Evolutionary conservation across 2,329 filamentous ascomycete species (phyloP), one percentile per base, ranked within the genome.

Genomic region (Arthrobotrys entomopaga): DNA sequence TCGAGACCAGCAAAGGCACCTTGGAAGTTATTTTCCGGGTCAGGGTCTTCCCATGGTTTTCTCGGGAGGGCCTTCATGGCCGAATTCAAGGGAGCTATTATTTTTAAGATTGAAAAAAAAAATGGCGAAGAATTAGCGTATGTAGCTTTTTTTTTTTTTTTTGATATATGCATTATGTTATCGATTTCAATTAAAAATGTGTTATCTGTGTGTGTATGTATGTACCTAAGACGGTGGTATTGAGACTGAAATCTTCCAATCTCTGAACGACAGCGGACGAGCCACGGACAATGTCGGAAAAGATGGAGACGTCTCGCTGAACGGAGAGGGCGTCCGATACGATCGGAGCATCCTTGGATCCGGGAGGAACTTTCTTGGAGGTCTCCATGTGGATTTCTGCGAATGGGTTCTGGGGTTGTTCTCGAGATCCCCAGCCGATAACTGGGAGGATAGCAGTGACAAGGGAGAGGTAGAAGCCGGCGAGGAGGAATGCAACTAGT

Each of bases 11-110:
- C 87, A 80, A 97, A 97, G 0, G 90, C 92, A 34, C 88, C 82
- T 13, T 73, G 65, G 13, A 74, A 42, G 22, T 77, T 61, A 26
- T 77, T 76, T 0, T 69, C 95, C 94, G 77, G 97, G 60, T 85
- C 82, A 0, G 90, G 87, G 76, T 93, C 85, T 78, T 91, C 91
- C 92, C 92, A 96, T 0, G 93, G 93, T 81, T 97, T 98, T 60
- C 90, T 86, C 0, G 93, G 91, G 22, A 98, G 84, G 0, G 82
- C 83, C 77, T 91, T 90, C 79, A 99, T 88, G 2, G 89, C 92
- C 16, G 87, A 88, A 84, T 99, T 98, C 63, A 91, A 84, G 0
- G 95, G 95, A 3, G 93, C 94, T 75, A 22, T 54, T 57, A n/a
- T 13, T 5, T 10, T 50, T 50, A 20, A 4, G 11, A 50, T 50